phyloP scores from a whole-genome alignment of 116 monocot species.

The Papilionanthe hybrid region DNA sequence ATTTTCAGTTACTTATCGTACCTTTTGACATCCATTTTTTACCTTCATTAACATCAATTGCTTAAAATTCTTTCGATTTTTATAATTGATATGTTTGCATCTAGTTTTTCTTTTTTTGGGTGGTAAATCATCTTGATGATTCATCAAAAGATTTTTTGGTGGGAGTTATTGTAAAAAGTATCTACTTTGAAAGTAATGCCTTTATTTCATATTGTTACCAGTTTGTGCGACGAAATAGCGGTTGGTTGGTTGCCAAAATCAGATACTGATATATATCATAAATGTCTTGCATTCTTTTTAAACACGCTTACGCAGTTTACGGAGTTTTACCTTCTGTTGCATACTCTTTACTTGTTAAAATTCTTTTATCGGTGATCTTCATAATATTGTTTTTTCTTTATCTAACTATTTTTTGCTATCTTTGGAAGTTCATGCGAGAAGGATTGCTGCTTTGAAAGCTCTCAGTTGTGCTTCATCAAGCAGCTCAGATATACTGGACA shows the following conservation, averaged over 20 bases:
- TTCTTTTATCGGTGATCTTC: neutral
- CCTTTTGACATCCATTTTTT: neutral
- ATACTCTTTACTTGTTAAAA: neutral
- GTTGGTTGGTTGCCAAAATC: neutral
- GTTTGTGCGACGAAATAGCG: neutral
- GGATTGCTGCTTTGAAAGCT: slow-evolving; percentile 94
- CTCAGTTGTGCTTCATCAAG: slow-evolving; percentile 73
- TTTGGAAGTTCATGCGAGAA: slow-evolving; percentile 91
- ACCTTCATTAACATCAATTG: neutral
- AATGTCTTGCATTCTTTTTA: neutral
- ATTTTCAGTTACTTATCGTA: neutral
- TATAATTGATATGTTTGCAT: neutral
- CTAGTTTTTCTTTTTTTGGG: neutral
- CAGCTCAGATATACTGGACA: slow-evolving; percentile 73
- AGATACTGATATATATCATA: neutral
- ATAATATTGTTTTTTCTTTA: neutral
- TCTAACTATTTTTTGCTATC: slow-evolving; percentile 4
- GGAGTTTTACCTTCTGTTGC: neutral
- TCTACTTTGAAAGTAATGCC: neutral
- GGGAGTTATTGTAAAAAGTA: neutral
- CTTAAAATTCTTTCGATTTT: neutral
- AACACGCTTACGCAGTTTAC: neutral
- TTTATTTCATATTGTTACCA: neutral
- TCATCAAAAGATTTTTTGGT: neutral
- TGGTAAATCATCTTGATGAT: neutral